These are phyloP conservation scores for Leccinum subgranulosum DNA, from an alignment of 768 basidiomycete genomes.

Conservation along the genomic window DNA sequence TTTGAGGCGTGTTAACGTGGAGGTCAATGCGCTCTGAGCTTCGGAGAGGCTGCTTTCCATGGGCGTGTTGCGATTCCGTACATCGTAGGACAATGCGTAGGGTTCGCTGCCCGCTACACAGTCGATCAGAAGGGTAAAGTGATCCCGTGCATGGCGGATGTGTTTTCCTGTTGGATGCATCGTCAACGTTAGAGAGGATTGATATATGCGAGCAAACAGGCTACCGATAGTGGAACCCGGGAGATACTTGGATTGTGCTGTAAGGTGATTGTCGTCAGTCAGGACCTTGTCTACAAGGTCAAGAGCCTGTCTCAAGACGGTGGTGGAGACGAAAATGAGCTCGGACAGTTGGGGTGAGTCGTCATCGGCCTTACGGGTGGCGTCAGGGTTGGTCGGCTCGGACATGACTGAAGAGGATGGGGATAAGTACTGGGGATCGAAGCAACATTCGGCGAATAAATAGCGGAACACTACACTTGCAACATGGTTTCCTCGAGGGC, in stretches of 20 bases:
- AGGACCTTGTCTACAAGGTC: conserved; percentile 67
- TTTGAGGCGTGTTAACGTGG: conserved; percentile 55
- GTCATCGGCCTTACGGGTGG: conserved; percentile 8
- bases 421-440: background rate
- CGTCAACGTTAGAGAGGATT: background rate
- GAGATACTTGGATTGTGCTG: conserved; percentile 63
- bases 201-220: conserved; percentile 2
- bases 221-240: conserved; percentile 88
- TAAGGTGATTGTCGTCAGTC: conserved; percentile 66
- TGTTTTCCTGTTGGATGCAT: conserved; percentile 64
- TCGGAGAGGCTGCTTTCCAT: conserved; percentile 70
- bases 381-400: conserved; percentile 9
- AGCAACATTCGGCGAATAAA: conserved; percentile 7
- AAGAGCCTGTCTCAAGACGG: conserved; percentile 68
- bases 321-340: conserved; percentile 63
- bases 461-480: conserved; percentile 13
- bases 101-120: conserved; percentile 45
- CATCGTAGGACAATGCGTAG: conserved; percentile 70
- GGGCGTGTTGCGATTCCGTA: conserved; percentile 71
- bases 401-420: conserved; percentile 22
- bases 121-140: conserved; percentile 67
- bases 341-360: conserved; percentile 41
- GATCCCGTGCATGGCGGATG: conserved; percentile 80
- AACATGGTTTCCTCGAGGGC: conserved; percentile 23
- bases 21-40: conserved; percentile 55